Percentiles rank a stretch among this genome's conserved stretches.
Conservation (phyloP, 768 basidiomycete genomes). For the Pleurotus cornucopiae region DNA sequence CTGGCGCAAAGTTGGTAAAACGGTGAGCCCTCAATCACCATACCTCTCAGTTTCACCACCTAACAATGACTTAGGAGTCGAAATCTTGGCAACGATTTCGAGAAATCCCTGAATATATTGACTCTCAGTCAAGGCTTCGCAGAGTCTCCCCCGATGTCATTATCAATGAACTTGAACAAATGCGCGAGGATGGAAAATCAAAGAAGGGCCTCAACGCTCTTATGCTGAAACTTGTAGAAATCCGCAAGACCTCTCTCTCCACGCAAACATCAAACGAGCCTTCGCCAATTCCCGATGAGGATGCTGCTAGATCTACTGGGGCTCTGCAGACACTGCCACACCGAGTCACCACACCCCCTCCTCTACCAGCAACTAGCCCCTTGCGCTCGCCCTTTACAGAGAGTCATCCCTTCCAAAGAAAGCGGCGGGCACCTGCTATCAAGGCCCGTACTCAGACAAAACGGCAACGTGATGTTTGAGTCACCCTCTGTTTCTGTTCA, state of each 20-base stretch:
- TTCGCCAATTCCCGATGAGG: no score
- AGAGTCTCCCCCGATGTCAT: neutral
- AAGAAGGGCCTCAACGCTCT: neutral
- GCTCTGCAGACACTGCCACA: no score
- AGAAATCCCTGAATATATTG: slow-evolving; percentile 11
- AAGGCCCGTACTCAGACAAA: neutral
- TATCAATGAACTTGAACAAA: neutral
- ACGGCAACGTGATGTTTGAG: neutral
- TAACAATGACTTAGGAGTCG: neutral
- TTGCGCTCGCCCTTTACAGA: neutral
- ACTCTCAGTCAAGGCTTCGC: neutral
- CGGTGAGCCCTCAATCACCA: slow-evolving; percentile 27
- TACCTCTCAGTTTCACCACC: neutral
- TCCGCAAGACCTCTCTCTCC: neutral
- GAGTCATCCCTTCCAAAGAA: neutral
- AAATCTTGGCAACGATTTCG: slow-evolving; percentile 9
- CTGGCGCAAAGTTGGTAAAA: slow-evolving; percentile 29
- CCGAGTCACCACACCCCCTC: no score
- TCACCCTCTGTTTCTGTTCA: no score
- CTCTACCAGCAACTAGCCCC: neutral
- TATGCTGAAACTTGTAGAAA: neutral
- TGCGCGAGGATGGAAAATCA: neutral
- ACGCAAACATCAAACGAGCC: no score
- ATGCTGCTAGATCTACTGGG: no score
- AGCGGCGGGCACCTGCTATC: neutral